phyloP scores from a whole-genome alignment of 1,284 basidiomycete species.

The Agaricales sp. region DNA sequence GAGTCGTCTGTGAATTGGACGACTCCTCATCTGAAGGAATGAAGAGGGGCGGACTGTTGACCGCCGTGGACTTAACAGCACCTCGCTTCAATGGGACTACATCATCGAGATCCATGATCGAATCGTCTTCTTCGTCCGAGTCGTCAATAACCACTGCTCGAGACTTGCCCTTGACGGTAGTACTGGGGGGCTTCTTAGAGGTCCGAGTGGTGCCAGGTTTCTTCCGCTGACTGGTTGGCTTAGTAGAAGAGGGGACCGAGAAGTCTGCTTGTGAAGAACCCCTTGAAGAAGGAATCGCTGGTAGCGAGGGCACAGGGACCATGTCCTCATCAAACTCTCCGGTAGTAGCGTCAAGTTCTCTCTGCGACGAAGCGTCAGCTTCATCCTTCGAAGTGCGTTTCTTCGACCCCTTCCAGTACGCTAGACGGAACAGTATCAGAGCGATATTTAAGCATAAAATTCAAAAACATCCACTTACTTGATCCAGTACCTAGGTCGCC shows the following conservation, averaged over 20 bases:
- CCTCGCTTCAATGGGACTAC: not conserved
- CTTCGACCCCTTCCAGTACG: not conserved
- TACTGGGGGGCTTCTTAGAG: no score
- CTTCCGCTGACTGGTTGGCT: not conserved
- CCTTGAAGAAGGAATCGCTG: not conserved
- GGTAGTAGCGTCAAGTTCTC: no score
- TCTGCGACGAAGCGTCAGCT: no score
- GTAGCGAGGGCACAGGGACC: not conserved
- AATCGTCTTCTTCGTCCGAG: not conserved
- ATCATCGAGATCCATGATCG: not conserved
- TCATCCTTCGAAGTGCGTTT: not conserved
- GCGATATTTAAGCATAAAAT: no score
- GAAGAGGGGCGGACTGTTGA: not conserved
- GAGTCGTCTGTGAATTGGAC: not conserved
- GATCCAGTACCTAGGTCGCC: not conserved
- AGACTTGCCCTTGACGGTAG: not conserved
- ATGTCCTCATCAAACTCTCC: not conserved
- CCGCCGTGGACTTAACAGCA: not conserved
- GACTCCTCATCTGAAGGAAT: not conserved
- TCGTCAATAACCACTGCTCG: not conserved
- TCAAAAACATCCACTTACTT: not conserved
- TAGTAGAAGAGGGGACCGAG: not conserved
- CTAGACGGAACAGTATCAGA: no score
- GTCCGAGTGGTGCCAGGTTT: no score
- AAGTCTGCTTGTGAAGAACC: not conserved